A percentile compares a stretch with the other conserved stretches of the same genome.
These are phyloP conservation scores for Zygosaccharomyces gambellarensis DNA, from an alignment of 805 yeast species.

Conservation along the genomic window DNA sequence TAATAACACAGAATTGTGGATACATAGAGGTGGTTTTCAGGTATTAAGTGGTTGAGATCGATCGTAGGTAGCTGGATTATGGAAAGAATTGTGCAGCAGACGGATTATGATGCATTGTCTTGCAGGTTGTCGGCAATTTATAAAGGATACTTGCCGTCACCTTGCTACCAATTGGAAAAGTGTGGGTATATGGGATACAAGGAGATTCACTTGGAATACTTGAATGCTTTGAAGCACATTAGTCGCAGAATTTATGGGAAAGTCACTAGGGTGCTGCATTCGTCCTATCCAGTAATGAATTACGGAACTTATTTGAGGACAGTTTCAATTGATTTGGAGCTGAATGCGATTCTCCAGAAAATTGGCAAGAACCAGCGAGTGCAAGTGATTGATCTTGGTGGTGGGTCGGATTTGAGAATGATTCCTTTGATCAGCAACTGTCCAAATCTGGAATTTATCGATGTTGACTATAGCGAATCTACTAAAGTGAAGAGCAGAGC, in stretches of 20 bases:
- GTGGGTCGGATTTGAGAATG: slow-evolving; percentile 60
- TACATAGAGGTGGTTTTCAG: background rate
- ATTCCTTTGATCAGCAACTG: slow-evolving; percentile 35
- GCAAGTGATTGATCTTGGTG: slow-evolving; percentile 63
- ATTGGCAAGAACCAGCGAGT: slow-evolving; percentile 19
- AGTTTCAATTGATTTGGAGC: slow-evolving; percentile 43
- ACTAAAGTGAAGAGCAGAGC: slow-evolving; percentile 39
- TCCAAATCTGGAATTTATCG: slow-evolving; percentile 38
- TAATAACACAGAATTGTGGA: background rate
- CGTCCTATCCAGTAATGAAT: slow-evolving; percentile 61
- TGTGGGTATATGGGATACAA: slow-evolving; percentile 14
- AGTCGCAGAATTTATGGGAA: slow-evolving; percentile 21
- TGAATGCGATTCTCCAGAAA: slow-evolving; percentile 39
- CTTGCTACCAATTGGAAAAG: slow-evolving; percentile 18
- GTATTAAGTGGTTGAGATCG: background rate
- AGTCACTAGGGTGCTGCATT: slow-evolving; percentile 16
- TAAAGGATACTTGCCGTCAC: slow-evolving; percentile 45
- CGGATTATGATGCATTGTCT: slow-evolving; percentile 69
- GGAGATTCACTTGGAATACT: slow-evolving; percentile 24
- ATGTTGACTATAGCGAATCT: slow-evolving; percentile 49
- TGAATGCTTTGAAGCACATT: slow-evolving; percentile 16
- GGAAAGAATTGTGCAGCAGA: slow-evolving; percentile 35
- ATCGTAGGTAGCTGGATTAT: slow-evolving; percentile 2
- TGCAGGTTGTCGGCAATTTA: slow-evolving; percentile 53
- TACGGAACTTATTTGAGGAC: slow-evolving; percentile 67